Evolutionary conservation across 2,329 filamentous ascomycete species (phyloP).

Genomic region (Alternaria postmessia): DNA sequence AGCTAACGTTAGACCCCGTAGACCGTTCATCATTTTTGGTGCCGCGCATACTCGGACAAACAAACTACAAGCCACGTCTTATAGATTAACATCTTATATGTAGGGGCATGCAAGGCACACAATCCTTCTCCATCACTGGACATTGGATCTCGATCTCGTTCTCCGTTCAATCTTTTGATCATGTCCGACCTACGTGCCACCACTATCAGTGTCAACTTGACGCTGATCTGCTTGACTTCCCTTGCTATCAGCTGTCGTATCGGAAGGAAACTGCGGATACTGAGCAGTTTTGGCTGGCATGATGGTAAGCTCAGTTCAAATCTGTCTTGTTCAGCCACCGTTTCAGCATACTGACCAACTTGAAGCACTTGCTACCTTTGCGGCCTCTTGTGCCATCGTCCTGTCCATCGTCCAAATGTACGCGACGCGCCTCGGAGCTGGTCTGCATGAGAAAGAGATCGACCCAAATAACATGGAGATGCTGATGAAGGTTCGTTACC

Average conservation of each 20-base stretch:
- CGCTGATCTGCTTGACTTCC: slow-evolving; percentile 33
- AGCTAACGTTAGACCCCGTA: slow-evolving; percentile 2
- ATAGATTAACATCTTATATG: slow-evolving; percentile 1
- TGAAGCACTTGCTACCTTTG: slow-evolving; percentile 33
- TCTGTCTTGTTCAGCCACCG: neutral
- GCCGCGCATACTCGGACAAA: neutral
- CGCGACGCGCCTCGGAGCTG: slow-evolving; percentile 34
- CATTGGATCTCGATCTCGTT: neutral
- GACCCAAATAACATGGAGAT: slow-evolving; percentile 14
- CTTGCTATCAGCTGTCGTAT: slow-evolving; percentile 33
- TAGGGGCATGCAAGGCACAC: slow-evolving; percentile 1
- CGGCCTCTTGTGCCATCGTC: slow-evolving; percentile 32
- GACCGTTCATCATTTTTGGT: neutral
- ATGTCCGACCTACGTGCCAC: slow-evolving; percentile 26
- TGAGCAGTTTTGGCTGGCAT: slow-evolving; percentile 36
- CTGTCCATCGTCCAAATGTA: slow-evolving; percentile 38
- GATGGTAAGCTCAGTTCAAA: slow-evolving; percentile 29
- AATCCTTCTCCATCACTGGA: neutral
- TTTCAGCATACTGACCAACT: slow-evolving; percentile 8
- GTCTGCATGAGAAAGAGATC: slow-evolving; percentile 23
- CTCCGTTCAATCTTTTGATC: neutral
- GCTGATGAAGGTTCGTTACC: slow-evolving; percentile 21
- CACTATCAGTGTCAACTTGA: slow-evolving; percentile 36
- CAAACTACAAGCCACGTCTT: slow-evolving; percentile 1
- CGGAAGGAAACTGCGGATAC: slow-evolving; percentile 31